These are phyloP conservation scores for Trametes pubescens DNA, from an alignment of 1,284 basidiomycete genomes.

Conservation along the genomic window DNA sequence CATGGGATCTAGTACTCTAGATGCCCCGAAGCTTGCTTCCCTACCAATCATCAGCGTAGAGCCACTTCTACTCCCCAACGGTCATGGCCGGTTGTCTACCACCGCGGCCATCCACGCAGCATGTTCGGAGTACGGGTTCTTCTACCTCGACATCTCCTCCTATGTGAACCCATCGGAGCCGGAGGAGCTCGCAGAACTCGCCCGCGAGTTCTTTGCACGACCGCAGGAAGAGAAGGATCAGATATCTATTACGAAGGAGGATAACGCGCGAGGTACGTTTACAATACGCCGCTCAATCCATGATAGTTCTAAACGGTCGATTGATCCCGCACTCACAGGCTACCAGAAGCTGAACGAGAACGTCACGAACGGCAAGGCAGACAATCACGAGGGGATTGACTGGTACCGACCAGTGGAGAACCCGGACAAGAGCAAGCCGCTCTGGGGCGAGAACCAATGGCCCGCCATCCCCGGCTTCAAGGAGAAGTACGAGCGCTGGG, in stretches of 20 bases:
- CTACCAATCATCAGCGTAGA: conserved; percentile 54
- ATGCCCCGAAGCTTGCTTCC: conserved; percentile 22
- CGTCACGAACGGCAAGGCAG: conserved; percentile 83
- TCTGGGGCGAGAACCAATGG: conserved; percentile 90
- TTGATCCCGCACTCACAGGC: conserved; percentile 49
- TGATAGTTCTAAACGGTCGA: too few relatives aligned
- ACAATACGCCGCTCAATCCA: background rate
- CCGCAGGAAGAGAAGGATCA: conserved; percentile 79
- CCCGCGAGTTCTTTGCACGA: conserved; percentile 74
- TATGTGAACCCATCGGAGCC: conserved; percentile 66
- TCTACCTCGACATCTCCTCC: conserved; percentile 79
- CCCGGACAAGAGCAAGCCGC: conserved; percentile 71
- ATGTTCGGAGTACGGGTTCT: conserved; percentile 84
- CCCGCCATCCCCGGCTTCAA: conserved; percentile 67
- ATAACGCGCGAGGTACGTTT: conserved; percentile 74
- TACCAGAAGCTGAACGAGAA: conserved; percentile 81
- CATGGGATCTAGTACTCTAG: conserved; percentile 9
- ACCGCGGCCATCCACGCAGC: conserved; percentile 74
- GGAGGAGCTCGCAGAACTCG: conserved; percentile 70
- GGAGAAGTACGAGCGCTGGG: conserved; percentile 73
- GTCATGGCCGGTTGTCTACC: conserved; percentile 52
- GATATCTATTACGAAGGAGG: conserved; percentile 70
- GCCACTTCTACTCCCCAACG: conserved; percentile 56
- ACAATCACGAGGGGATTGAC: conserved; percentile 87
- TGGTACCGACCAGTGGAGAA: conserved; percentile 77